These are phyloP conservation scores for Phytopythium boreale DNA, from an alignment of 352 stramenopile species.

Conservation along the genomic window DNA sequence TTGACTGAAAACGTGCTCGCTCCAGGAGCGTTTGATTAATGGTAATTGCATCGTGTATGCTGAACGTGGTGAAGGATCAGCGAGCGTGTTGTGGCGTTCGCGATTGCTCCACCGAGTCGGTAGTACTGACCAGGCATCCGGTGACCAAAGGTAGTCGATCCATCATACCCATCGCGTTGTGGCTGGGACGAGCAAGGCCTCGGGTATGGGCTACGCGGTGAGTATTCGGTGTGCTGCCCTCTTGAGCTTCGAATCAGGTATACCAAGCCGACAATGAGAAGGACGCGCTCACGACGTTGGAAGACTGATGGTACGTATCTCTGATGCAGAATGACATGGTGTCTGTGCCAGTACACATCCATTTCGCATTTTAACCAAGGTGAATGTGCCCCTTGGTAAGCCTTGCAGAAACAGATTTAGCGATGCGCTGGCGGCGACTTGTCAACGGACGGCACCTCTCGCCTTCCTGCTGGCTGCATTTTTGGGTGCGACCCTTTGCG, in stretches of 20 bases:
- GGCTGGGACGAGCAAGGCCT: no score
- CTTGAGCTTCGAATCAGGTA: no score
- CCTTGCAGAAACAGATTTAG: background rate
- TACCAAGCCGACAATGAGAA: background rate
- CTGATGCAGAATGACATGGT: background rate
- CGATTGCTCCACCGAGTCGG: no score
- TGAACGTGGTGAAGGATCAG: background rate
- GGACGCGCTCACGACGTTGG: no score
- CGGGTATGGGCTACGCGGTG: no score
- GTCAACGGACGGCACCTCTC: background rate
- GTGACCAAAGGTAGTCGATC: background rate
- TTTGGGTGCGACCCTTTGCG: slow-evolving; percentile 3
- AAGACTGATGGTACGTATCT: background rate
- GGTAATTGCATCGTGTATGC: background rate
- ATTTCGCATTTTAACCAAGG: background rate
- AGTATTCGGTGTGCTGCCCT: no score
- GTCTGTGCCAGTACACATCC: background rate
- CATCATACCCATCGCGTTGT: no score
- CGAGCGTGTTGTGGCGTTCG: background rate
- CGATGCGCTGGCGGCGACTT: background rate
- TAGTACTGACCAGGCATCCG: background rate
- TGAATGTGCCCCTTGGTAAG: background rate
- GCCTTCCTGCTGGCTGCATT: background rate
- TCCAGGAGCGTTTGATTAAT: background rate
- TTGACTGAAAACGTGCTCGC: slow-evolving; percentile 15